phyloP scores from a whole-genome alignment of 345 rosid species.

The Moricandia moricandioides region DNA sequence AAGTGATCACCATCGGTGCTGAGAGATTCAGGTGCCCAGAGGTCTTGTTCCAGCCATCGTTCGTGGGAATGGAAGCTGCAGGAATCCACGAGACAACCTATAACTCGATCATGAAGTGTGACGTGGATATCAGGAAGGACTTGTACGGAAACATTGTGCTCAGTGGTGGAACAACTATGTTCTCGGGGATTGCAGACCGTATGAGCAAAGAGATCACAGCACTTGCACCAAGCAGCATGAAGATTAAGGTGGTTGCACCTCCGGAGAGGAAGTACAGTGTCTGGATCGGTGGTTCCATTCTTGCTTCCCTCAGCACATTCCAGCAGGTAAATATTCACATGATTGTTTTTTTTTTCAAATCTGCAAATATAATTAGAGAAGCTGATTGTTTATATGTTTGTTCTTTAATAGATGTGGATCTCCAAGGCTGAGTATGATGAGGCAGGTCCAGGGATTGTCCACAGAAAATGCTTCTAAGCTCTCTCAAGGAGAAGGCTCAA shows the following conservation, averaged over 20 bases:
- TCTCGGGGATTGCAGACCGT: constrained; percentile 69
- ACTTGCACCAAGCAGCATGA: constrained; percentile 73
- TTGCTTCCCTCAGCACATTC: constrained; percentile 79
- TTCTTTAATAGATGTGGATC: constrained; percentile 33
- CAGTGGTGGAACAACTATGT: constrained; percentile 78
- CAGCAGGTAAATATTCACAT: constrained; percentile 48
- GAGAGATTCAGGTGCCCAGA: constrained; percentile 72
- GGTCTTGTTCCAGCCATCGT: constrained; percentile 64
- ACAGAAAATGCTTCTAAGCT: constrained; percentile 43
- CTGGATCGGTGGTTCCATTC: constrained; percentile 77
- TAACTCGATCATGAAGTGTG: constrained; percentile 66
- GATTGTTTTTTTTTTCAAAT: no score
- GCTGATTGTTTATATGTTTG: constrained; percentile 3
- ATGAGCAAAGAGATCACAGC: constrained; percentile 80
- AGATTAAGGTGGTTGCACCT: constrained; percentile 76
- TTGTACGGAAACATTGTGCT: constrained; percentile 67
- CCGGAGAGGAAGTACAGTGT: constrained; percentile 78
- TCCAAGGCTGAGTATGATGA: constrained; percentile 43
- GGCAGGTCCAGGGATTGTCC: constrained; percentile 44
- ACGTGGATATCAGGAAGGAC: constrained; percentile 53
- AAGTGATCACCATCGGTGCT: constrained; percentile 62
- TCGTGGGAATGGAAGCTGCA: constrained; percentile 70
- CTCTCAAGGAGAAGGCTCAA: constrained; percentile 15
- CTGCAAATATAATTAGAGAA: background rate
- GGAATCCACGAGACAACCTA: constrained; percentile 71